Evolutionary conservation across 1,139 yeast genomes (phyloP), one percentile per base, ranked within the genome.

Genomic region (Kluyveromyces marxianus): DNA sequence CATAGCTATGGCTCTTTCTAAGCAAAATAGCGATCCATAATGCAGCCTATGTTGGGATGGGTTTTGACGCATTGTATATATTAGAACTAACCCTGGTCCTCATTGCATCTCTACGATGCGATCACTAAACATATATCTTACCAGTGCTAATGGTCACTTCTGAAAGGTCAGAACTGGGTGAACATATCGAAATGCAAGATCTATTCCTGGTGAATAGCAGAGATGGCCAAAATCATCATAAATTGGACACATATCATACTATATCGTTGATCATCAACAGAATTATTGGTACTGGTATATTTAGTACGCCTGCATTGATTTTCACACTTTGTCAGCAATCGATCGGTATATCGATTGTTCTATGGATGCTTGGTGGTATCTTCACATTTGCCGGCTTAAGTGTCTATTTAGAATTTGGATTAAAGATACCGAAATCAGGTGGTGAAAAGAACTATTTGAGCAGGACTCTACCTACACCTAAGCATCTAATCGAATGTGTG

Each of bases 281-380:
- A 49, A 83, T 83, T 39, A 69, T 83, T 14, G 92, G 92, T 0
- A 79, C 88, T 1, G 92, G 92, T 0, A 83, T 83, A 21, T 81
- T 83, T 65, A 82, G 88, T 21, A 78, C 82, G 0, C 82, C 90
- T 0, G 75, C 85, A 14, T 76, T 81, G 25, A 78, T 83, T 34
- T 81, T 76, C 56, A 74, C 73, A 37, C 83, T 81, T 54, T 77
- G 80, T 55, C 90, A 89, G 24, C 78, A 85, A 29, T 79, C 83
- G 2, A 78, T 82, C 1, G 66, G 72, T 29, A 58, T 80, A 38
- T 83, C 81, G 59, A 74, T 81, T 42, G 50, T 69, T 0, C 75
- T 83, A 1, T 83, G 92, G 92, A 36, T 71, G 3, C 54, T 79
- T 8, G 81, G 87, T 1, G 83, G 82, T 0, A 47, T 74, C 3